Base-by-base conservation (phyloP, 192 early-diverging fungal genomes). In the Backusella morwellensis region DNA sequence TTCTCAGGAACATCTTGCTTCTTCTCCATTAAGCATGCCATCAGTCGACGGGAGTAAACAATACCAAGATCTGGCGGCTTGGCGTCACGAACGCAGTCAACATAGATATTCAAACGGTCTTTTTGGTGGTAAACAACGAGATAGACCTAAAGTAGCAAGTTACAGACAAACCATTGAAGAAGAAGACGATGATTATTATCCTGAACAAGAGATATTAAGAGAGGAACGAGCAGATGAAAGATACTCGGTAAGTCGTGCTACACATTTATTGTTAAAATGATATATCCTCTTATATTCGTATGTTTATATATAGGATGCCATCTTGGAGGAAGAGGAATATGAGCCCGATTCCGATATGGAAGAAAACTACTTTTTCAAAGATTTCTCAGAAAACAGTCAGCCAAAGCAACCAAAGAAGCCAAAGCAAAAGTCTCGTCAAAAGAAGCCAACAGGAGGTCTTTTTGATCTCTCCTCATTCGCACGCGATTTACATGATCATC, bases 281-380 rank as follows among this genome's bases (percentile, higher is more conserved):
- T 63, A 3, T 12, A 12, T 29, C n/a, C 29, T 59, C 54, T 59
- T 59, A 59, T 23, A 17, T 32, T 32, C 32, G 32, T 2, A 32
- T 23, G 7, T 9, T 8, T 59, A 9, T 59, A 23, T 23, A 11
- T 59, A 59, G 54, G 54, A 59, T 59, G 23, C 21, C 11, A 12
- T 23, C 9, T 59, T 59, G 35, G 36, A 70, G 19, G 70, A 72
- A 54, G 69, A 72, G n/a, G 26, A 76, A 7, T 52, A 68, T n/a
- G 75, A 76, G 29, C 66, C 38, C 21, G 75, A 76, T 41, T 76
- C 75, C 17, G 75, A 75, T 15, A 23, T 54, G 23, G 75, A 80
- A 36, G 79, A 80, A 66, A 68, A 80, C 38, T 76, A 50, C 35
- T 80, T 80, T 36, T 76, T 80, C 26, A 76, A 80, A 34, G 79